phyloP scores from a whole-genome alignment of 2,329 filamentous ascomycete genomes.

The Colletotrichum navitas region DNA sequence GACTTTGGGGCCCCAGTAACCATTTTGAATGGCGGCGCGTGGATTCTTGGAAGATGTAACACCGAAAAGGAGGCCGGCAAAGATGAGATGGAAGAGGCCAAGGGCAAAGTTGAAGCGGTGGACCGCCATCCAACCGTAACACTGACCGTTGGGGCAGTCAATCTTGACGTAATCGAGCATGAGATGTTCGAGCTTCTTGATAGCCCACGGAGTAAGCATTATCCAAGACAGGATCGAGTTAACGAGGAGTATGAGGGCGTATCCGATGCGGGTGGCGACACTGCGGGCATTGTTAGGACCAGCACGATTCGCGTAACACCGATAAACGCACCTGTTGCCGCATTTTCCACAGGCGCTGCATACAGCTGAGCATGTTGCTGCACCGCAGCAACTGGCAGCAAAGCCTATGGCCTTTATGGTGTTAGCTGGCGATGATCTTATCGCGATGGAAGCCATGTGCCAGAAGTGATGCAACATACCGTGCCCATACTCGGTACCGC shows the following conservation, averaged over 20 bases:
- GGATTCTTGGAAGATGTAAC: slow-evolving; percentile 89
- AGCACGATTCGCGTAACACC: not conserved
- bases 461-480: slow-evolving; percentile 66
- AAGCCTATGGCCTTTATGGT: slow-evolving; percentile 76
- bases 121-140: slow-evolving; percentile 95
- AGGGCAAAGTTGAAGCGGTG: slow-evolving; percentile 98
- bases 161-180: slow-evolving; percentile 97
- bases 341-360: slow-evolving; percentile 97
- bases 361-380: slow-evolving; percentile 94
- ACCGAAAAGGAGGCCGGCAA: slow-evolving; percentile 87
- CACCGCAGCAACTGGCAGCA: slow-evolving; percentile 92
- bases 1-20: slow-evolving; percentile 98
- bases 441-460: not conserved
- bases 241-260: slow-evolving; percentile 91
- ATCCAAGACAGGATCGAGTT: slow-evolving; percentile 99
- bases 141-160: slow-evolving; percentile 89
- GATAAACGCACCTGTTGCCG: slow-evolving; percentile 82
- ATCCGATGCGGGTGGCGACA: slow-evolving; percentile 96
- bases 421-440: slow-evolving; percentile 9
- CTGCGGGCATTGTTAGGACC: slow-evolving; percentile 58
- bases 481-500: slow-evolving; percentile 88
- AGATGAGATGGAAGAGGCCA: slow-evolving; percentile 90
- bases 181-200: slow-evolving; percentile 92
- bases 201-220: slow-evolving; percentile 98
- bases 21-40: slow-evolving; percentile 91